These are phyloP conservation scores for Cucurbita maxima DNA, from an alignment of 306 rosid genomes.

Conservation along the genomic window DNA sequence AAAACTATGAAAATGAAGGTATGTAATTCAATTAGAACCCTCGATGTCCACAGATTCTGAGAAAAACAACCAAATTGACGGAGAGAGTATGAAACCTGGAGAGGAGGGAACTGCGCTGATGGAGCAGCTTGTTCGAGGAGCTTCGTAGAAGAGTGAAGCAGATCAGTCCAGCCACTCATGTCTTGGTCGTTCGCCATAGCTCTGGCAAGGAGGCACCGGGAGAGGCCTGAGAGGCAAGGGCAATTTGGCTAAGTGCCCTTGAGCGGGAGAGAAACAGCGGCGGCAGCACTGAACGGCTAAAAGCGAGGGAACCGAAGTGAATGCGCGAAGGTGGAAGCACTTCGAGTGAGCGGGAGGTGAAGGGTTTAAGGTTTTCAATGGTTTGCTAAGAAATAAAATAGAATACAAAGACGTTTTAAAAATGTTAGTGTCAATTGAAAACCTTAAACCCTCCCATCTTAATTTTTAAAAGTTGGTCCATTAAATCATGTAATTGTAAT, in stretches of 20 bases:
- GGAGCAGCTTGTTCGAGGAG: constrained; percentile 98
- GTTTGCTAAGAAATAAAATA: neutral
- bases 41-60: neutral
- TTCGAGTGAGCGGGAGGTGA: neutral
- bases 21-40: neutral
- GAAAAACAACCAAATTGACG: constrained; percentile 6
- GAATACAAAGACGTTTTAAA: neutral
- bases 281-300: neutral
- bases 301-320: neutral
- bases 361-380: neutral
- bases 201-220: neutral
- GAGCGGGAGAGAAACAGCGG: neutral
- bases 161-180: constrained; percentile 62
- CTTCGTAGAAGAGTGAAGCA: constrained; percentile 84
- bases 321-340: neutral
- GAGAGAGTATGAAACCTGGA: constrained; percentile 41
- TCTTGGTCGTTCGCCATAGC: constrained; percentile 64
- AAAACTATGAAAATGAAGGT: neutral
- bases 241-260: neutral
- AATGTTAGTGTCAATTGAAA: neutral
- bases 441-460: no score
- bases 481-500: no score
- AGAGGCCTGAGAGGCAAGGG: neutral
- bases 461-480: no score
- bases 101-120: constrained; percentile 95